Base-by-base conservation (phyloP, 129 eudicot species). In the Escallonia herrerae region DNA sequence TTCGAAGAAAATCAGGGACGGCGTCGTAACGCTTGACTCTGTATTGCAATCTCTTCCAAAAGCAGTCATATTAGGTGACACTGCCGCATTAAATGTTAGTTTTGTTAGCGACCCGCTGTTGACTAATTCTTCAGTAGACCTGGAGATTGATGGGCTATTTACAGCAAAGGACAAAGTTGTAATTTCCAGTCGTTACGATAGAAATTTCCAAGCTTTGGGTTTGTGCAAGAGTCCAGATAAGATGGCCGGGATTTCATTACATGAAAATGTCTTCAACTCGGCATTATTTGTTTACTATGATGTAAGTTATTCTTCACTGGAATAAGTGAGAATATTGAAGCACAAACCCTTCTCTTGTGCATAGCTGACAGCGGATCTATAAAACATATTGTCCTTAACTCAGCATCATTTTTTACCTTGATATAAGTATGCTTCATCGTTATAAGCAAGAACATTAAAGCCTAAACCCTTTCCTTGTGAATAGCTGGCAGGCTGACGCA, bases 121-220 rank as follows among this genome's bases (percentile, higher is more conserved):
- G 57, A 82, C 75, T 68, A 80, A 71, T 52, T 79, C 83, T 52
- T 86, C 93, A 6, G 60, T 93, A 74, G 80, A 69, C 64, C 75
- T 93, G 56, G 83, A 75, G 60, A 86, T 93, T 8, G 67, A 89
- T 79, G 99, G 99, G 61, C 73, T 93, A 67, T 77, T 93, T 73
- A 67, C 74, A 41, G 76, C 70, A 55, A 82, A 69, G 51, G 59
- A 71, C 51, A 67, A 47, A 10, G 46, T 60, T 65, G 44, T 63
- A 51, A 13, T 61, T 56, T 69, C 81, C 51, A 50, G 62, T 62
- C 64, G 10, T 72, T 53, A 46, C 43, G 72, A 65, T 7, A 63
- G 58, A 38, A 54, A 50, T 49, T 56, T 76, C 54, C 79, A 64
- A 71, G 80, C 74, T 61, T 67, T 76, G 39, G 37, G 50, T 48